Evolutionary conservation across 2,329 filamentous ascomycete species (phyloP), one percentile per base, ranked within the genome.

Genomic region (Trichoderma harzianum): DNA sequence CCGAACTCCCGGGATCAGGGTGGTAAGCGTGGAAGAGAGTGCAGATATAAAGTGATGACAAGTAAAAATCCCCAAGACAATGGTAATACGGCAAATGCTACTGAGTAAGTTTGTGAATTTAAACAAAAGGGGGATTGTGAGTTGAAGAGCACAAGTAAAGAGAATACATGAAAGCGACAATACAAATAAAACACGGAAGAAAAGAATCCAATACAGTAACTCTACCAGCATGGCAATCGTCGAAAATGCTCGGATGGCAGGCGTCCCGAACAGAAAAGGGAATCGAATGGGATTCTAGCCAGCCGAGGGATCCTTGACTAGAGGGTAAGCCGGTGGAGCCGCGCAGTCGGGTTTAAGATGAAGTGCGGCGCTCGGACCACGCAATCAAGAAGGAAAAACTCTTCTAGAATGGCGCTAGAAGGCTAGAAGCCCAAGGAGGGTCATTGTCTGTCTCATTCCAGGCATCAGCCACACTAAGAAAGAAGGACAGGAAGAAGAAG

Each of bases 401-500:
- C 69, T 71, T 71, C 69, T 71, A 68, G 69, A 71, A 71, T 30
- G 39, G 28, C 60, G 32, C 70, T 69, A 69, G 70, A 72, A 72
- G 70, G 32, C 70, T 63, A 69, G 70, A 72, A 72, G 70, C 63
- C 34, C 12, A 55, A 53, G 39, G 47, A 47, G 51, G 26, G 32
- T 21, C 47, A 21, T 51, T 51, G 14, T 30, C 39, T 39, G 30
- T 8, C 10, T 16, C 47, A 39, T 67, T 39, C 51, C 53, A 51
- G 32, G 47, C 28, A 51, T 66, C 63, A 55, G 63, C 60, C 60
- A 53, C 64, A 58, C 28, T 0, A 43, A 26, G 47, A 24, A 34
- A 2, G 2, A n/a, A n/a, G 5, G 18, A 12, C 12, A 30, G 34
- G 65, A 60, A 21, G n/a, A 12, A 51, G n/a, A 47, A 2, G 43